These are phyloP conservation scores for Cadophora luteo-olivacea DNA, from an alignment of 2,329 filamentous ascomycete genomes.

Conservation along the genomic window DNA sequence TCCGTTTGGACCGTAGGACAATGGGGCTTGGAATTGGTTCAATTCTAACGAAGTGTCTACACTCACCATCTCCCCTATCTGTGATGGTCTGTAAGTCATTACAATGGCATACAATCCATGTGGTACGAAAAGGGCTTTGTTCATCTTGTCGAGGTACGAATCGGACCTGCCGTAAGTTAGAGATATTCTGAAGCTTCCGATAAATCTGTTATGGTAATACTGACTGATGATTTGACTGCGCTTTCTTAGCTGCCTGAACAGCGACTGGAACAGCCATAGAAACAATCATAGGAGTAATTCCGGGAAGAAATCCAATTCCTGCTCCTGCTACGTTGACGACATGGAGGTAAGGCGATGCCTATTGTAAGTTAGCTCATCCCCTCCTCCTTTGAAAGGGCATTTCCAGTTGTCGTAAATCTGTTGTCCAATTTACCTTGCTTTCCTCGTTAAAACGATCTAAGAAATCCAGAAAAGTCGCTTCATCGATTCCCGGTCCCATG, in stretches of 20 bases:
- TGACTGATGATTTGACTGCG: slow-evolving; percentile 7
- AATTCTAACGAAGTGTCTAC: not conserved
- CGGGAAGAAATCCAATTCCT: slow-evolving; percentile 7
- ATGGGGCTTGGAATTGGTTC: not conserved
- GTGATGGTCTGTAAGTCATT: not conserved
- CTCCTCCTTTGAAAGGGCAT: not conserved
- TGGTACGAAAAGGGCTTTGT: not conserved
- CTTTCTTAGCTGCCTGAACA: slow-evolving; percentile 8
- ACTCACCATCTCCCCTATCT: not conserved
- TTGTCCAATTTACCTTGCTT: not conserved
- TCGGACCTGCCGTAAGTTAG: not conserved
- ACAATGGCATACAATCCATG: not conserved
- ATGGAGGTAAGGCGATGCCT: slow-evolving; percentile 5
- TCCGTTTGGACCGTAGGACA: not conserved
- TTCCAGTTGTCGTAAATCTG: not conserved
- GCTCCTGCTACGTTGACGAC: slow-evolving; percentile 8
- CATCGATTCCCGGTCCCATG: not conserved
- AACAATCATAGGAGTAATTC: slow-evolving; percentile 7
- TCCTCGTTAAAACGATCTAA: slow-evolving; percentile 1
- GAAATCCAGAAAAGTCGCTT: slow-evolving; percentile 1
- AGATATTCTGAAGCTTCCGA: not conserved
- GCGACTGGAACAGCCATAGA: slow-evolving; percentile 7
- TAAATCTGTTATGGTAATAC: no score
- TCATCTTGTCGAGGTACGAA: slow-evolving; percentile 13
- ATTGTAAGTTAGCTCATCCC: not conserved